phyloP scores from a whole-genome alignment of 1,139 yeast species.

The Suhomyces bokatorum region DNA sequence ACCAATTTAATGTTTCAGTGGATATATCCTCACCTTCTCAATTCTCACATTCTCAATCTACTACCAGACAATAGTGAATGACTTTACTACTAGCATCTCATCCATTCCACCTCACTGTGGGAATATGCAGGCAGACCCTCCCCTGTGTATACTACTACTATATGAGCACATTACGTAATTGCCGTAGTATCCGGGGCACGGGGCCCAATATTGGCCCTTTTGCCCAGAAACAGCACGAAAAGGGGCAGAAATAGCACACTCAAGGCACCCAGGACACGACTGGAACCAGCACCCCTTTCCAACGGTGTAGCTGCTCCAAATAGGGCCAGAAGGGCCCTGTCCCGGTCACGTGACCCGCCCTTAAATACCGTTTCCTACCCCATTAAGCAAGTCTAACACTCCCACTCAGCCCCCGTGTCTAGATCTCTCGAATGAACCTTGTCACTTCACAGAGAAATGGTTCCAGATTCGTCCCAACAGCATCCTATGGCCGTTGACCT shows the following conservation, averaged over 20 bases:
- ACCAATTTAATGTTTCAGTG: no score
- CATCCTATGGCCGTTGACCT: not conserved
- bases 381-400: not conserved
- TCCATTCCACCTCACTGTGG: no score
- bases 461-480: not conserved
- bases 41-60: no score
- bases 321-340: not conserved
- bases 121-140: not conserved
- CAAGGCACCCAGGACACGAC: no score
- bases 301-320: no score
- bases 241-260: no score
- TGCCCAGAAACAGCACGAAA: no score
- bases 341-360: not conserved
- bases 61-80: no score
- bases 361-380: not conserved
- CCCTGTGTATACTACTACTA: not conserved
- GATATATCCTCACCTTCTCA: no score
- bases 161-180: constrained; percentile 2
- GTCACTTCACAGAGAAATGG: not conserved
- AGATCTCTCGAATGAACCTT: constrained; percentile 2
- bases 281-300: no score
- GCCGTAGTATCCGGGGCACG: not conserved
- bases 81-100: no score
- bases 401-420: not conserved
- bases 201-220: no score